phyloP scores from a whole-genome alignment of 495 filamentous ascomycete species.

The Penicillium roqueforti region DNA sequence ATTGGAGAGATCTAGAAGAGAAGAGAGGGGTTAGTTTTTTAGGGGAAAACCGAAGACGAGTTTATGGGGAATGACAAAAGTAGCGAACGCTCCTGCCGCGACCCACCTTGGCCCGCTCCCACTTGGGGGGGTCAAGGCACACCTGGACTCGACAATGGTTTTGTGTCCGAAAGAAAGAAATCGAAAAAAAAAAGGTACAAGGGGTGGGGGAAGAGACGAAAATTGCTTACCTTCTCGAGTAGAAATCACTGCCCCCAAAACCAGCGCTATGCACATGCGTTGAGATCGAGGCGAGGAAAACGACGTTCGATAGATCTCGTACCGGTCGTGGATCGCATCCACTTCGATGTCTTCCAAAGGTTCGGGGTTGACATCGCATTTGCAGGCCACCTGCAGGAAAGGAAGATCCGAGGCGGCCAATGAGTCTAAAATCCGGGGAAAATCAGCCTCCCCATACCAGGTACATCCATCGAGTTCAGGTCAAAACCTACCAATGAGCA shows the following conservation, averaged over 20 bases:
- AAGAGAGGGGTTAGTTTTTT: slow-evolving; percentile 12
- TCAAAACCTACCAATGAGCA: slow-evolving; percentile 48
- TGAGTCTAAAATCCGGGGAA: slow-evolving; percentile 50
- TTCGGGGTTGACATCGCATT: slow-evolving; percentile 67
- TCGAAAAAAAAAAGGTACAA: not conserved
- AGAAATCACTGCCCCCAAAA: slow-evolving; percentile 65
- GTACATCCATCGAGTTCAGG: not conserved
- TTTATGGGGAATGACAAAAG: slow-evolving; percentile 13
- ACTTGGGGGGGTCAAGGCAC: slow-evolving; percentile 27
- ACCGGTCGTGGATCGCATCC: slow-evolving; percentile 50
- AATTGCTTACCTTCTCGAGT: slow-evolving; percentile 60
- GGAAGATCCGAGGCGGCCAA: slow-evolving; percentile 64
- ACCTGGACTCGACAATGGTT: slow-evolving; percentile 7
- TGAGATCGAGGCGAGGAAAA: slow-evolving; percentile 65
- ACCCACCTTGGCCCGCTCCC: slow-evolving; percentile 31
- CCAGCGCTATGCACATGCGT: slow-evolving; percentile 71
- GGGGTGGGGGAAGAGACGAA: not conserved
- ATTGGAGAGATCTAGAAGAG: not conserved
- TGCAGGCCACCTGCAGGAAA: slow-evolving; percentile 74
- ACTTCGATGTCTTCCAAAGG: slow-evolving; percentile 34
- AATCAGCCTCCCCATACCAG: not conserved
- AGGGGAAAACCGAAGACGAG: not conserved
- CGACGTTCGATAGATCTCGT: slow-evolving; percentile 71
- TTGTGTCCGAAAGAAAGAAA: slow-evolving; percentile 6
- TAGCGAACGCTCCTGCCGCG: slow-evolving; percentile 34